Evolutionary conservation across 192 early-diverging fungal species (phyloP), one percentile per base, ranked within the genome.

Genomic region (Paraglomus occultum): DNA sequence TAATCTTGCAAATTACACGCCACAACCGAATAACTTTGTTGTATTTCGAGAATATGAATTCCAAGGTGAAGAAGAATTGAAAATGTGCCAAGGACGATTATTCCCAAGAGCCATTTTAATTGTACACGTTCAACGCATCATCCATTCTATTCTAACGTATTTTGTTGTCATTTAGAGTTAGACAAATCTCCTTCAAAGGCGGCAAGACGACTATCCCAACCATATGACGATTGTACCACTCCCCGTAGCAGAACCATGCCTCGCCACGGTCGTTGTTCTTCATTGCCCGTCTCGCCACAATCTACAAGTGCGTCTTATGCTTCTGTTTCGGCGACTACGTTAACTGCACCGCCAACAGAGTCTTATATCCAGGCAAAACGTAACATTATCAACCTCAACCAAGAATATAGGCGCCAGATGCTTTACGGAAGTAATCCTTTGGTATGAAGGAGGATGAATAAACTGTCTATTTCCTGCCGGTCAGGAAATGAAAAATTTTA

Each of bases 11-110:
- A 53, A 74, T 51, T 62, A 74, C 43, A 46, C 75, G 9, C 77
- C 73, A 9, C 77, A 78, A 51, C 77, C 77, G 3, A 78, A 78
- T 48, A 66, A 70, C 42, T 78, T 71, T 67, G 77, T 74, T 1
- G 67, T 78, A 17, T 78, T 78, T 62, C 73, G 75, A 49, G 73
- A 74, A 10, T 78, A 60, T 60, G 58, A 42, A 38, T 60, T 60
- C 15, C 38, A 11, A 43, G 58, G 58, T 60, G 11, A 38, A 38
- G 10, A 38, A 60, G 11, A 9, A 6, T 39, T 1, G 58, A 60
- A 43, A 60, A 11, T 9, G 8, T n/a, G 10, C 9, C 58, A 60
- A 60, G 20, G 15, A 38, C 39, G 18, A 31, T 14, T 44, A 43
- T 39, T 40, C 58, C 18, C 44, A 44, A 60, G 39, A 60, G 11